Percentiles rank a stretch among this genome's conserved stretches.
phyloP scores from a whole-genome alignment of 257 asterid species.

The Nicotiana tabacum region DNA sequence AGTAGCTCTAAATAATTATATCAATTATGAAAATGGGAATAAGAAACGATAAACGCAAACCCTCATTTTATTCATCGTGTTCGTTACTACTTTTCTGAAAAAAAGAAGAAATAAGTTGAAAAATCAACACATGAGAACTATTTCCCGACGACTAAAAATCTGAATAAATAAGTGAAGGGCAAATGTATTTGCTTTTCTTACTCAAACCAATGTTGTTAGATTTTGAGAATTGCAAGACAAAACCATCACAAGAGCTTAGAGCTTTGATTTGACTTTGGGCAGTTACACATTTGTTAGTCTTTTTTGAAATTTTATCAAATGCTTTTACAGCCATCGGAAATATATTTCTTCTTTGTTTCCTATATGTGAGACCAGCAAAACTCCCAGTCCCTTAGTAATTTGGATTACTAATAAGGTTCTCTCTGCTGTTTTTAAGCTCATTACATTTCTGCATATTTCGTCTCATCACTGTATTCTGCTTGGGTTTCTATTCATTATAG shows the following conservation, averaged over 20 bases:
- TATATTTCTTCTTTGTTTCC: background rate
- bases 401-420: background rate
- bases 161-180: background rate
- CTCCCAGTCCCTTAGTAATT: background rate
- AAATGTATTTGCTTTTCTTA: background rate
- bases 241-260: background rate
- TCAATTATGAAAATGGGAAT: background rate
- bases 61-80: background rate
- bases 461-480: slow-evolving; percentile 7
- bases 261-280: background rate
- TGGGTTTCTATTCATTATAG: slow-evolving; percentile 32
- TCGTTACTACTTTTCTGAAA: background rate
- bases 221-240: slow-evolving; percentile 1
- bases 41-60: background rate
- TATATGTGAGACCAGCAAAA: background rate
- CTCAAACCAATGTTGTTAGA: background rate
- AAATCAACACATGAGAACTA: background rate
- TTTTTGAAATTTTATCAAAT: background rate
- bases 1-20: background rate
- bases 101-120: background rate
- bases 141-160: background rate
- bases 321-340: background rate
- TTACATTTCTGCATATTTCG: background rate
- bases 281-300: background rate
- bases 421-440: background rate